These are phyloP conservation scores for Solanum gracilifrons DNA, from an alignment of 257 asterid species.

Conservation along the genomic window DNA sequence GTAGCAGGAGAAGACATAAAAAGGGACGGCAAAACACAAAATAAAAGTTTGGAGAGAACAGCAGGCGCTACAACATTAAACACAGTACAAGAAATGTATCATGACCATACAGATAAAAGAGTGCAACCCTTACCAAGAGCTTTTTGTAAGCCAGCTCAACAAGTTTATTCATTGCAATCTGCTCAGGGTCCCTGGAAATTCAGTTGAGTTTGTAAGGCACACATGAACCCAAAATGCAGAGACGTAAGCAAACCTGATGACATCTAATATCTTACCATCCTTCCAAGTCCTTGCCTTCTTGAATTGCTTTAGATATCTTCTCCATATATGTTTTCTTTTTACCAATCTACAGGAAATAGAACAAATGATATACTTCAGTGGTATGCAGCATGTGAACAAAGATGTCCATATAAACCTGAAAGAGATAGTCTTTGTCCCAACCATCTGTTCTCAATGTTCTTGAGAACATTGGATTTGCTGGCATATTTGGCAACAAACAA, in stretches of 20 bases:
- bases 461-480: not conserved
- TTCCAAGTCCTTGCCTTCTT: slow-evolving; percentile 35
- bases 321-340: slow-evolving; percentile 56
- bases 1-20: not conserved
- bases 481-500: not conserved
- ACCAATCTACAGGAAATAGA: slow-evolving; percentile 35
- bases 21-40: not conserved
- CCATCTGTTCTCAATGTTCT: not conserved
- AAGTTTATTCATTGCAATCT: slow-evolving; percentile 69
- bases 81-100: not conserved
- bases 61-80: not conserved
- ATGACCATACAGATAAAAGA: not conserved
- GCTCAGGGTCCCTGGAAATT: slow-evolving; percentile 73
- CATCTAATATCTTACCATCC: slow-evolving; percentile 40
- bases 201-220: not conserved
- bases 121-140: slow-evolving; percentile 47
- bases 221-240: not conserved
- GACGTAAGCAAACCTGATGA: not conserved
- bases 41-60: not conserved
- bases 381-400: not conserved
- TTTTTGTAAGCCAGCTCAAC: slow-evolving; percentile 75
- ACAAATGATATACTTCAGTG: not conserved
- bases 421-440: not conserved
- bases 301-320: slow-evolving; percentile 43
- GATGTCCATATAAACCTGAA: not conserved